Evolutionary conservation across 495 filamentous ascomycete genomes (phyloP), one percentile per base, ranked within the genome.

Genomic region (Rhizodiscina lignyota): DNA sequence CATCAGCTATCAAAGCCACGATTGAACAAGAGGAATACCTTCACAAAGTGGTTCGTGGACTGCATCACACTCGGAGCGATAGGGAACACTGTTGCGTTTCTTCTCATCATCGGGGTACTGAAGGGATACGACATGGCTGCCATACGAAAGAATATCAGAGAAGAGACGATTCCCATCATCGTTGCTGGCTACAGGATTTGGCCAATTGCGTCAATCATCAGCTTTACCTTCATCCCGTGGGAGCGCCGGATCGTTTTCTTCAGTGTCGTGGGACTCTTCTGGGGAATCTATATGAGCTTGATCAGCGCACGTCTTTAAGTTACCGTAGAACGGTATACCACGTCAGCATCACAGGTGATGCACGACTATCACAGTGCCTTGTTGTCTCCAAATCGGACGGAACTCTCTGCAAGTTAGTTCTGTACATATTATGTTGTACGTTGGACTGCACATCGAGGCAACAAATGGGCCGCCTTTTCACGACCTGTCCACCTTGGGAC

Each of bases 11-110:
- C 31, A n/a, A 13, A 41, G 18, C 30, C 37, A 8, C 24, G 35
- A n/a, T 24, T 37, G 18, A 42, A 42, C 38, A 26, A 30, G 20
- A 18, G 30, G 11, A 89, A 93, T 52, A 89, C 86, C 4, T 34
- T 64, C 27, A 74, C 72, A 59, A 97, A 97, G 55, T 74, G 89
- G 35, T 10, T 73, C 8, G 8, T 32, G 10, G 30, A 3, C 63
- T 93, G 2, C 87, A 97, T 51, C 84, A 91, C 53, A 80, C 77
- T 85, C 8, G 79, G 77, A 5, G 78, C 74, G 3, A 63, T 70
- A 5, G 47, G 78, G 37, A 96, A 97, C 52, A 91, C 81, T 4
- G 51, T 79, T 4, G 43, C 81, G 18, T 94, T 92, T 54, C 67
- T 79, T 11, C 60, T 64, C 16, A 52, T 65, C 28, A 72, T 77